phyloP scores from a whole-genome alignment of 805 yeast genomes.

The Metschnikowia vanudenii region DNA sequence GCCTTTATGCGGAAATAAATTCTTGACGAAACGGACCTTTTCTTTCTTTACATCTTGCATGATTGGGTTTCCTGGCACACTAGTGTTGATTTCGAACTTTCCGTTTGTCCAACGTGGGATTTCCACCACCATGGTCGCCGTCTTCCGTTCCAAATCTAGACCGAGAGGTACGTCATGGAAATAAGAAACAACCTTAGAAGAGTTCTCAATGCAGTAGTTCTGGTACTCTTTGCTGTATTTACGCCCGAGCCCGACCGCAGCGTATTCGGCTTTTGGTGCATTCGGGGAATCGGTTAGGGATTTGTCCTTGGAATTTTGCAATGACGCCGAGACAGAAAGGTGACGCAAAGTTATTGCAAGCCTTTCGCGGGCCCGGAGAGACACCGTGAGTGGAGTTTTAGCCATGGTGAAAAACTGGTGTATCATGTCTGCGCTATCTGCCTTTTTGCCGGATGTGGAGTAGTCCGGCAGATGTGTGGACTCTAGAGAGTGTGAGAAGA shows the following conservation, averaged over 20 bases:
- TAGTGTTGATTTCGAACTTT: slow-evolving; percentile 91
- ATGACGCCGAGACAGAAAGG: slow-evolving; percentile 4
- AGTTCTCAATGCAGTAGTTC: slow-evolving; percentile 42
- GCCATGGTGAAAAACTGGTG: slow-evolving; percentile 2
- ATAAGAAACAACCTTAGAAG: slow-evolving; percentile 49
- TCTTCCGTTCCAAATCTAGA: slow-evolving; percentile 36
- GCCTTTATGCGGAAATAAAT: slow-evolving; percentile 98
- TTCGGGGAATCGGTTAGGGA: slow-evolving; percentile 5
- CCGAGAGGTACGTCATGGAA: slow-evolving; percentile 72
- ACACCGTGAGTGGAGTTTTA: neutral
- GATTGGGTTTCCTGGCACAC: slow-evolving; percentile 82
- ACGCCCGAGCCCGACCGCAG: slow-evolving; percentile 25
- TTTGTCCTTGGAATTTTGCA: neutral
- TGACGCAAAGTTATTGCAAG: slow-evolving; percentile 14
- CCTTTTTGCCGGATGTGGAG: slow-evolving; percentile 1
- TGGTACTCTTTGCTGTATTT: slow-evolving; percentile 39
- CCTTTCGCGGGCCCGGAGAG: slow-evolving; percentile 11
- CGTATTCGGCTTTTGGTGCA: slow-evolving; percentile 6
- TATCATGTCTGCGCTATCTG: slow-evolving; percentile 2
- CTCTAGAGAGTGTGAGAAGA: slow-evolving; percentile 1
- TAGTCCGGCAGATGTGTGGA: slow-evolving; percentile 5
- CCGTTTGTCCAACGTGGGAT: slow-evolving; percentile 99
- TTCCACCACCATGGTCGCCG: slow-evolving; percentile 82
- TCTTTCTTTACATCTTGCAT: slow-evolving; percentile 98
- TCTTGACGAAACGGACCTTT: slow-evolving; percentile 90